These are phyloP conservation scores for Boletus smithii DNA, from an alignment of 1,284 basidiomycete genomes.

Conservation along the genomic window DNA sequence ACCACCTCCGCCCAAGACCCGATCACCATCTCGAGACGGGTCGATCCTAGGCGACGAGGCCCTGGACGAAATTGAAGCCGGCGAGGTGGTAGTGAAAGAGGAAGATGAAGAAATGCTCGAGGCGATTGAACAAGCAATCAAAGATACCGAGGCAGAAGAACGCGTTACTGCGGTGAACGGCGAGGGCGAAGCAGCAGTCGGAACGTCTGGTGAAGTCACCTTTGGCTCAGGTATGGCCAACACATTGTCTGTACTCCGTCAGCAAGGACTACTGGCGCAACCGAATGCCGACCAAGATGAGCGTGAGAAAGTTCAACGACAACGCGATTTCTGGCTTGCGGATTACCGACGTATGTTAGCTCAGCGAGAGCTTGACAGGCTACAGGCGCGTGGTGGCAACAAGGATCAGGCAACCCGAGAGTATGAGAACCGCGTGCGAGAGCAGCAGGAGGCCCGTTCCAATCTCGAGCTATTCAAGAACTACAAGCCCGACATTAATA, in stretches of 20 bases:
- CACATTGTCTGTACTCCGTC: conserved; percentile 83
- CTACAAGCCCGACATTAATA: conserved; percentile 96
- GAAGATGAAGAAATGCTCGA: conserved; percentile 75
- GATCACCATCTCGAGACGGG: conserved; percentile 48
- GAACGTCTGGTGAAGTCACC: conserved; percentile 69
- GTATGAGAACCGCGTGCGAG: conserved; percentile 89
- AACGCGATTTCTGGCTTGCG: conserved; percentile 89
- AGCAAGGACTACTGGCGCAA: conserved; percentile 84
- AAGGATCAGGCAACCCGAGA: conserved; percentile 94
- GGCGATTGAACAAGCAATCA: conserved; percentile 66
- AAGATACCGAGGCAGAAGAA: conserved; percentile 56
- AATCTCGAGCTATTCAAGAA: conserved; percentile 83
- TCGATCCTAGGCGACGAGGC: conserved; percentile 61
- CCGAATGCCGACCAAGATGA: conserved; percentile 66
- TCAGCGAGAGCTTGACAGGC: conserved; percentile 76
- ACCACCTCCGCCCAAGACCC: conserved; percentile 36
- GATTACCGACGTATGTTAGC: conserved; percentile 75
- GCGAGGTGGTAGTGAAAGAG: conserved; percentile 73
- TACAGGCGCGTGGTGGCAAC: conserved; percentile 72
- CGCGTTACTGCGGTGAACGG: conserved; percentile 36
- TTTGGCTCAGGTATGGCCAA: conserved; percentile 83
- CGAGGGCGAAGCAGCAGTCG: conserved; percentile 40
- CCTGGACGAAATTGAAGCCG: conserved; percentile 76
- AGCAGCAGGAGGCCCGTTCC: conserved; percentile 86
- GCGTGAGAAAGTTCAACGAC: conserved; percentile 79